These are phyloP conservation scores for Fomitopsis pulvina DNA, from an alignment of 768 basidiomycete genomes.

Conservation along the genomic window DNA sequence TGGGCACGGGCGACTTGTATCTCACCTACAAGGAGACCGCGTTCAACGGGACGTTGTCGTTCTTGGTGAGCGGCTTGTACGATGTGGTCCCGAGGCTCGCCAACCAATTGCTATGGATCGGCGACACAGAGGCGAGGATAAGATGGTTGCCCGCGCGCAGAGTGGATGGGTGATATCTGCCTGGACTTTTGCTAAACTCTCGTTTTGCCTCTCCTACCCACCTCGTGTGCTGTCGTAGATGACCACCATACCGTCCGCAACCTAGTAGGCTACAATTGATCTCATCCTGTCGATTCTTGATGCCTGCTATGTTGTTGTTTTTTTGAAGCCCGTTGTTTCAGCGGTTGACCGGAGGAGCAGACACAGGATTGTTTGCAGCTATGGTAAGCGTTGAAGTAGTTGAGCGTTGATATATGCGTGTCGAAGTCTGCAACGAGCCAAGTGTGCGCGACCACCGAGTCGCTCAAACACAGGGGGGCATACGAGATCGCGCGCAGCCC, in stretches of 20 bases:
- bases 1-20: constrained; percentile 47
- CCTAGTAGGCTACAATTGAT: background rate
- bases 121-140: constrained; percentile 25
- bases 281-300: background rate
- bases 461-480: too few relatives aligned
- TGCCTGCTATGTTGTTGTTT: too few relatives aligned
- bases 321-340: too few relatives aligned
- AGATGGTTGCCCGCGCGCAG: constrained; percentile 15
- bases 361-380: too few relatives aligned
- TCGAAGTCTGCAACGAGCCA: too few relatives aligned
- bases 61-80: constrained; percentile 16
- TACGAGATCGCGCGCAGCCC: too few relatives aligned
- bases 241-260: background rate
- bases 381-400: too few relatives aligned
- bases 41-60: constrained; percentile 43
- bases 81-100: constrained; percentile 10
- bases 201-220: background rate
- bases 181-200: constrained; percentile 20
- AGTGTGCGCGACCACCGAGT: too few relatives aligned
- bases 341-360: too few relatives aligned
- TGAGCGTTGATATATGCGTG: too few relatives aligned
- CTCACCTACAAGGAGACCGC: constrained; percentile 46
- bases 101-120: constrained; percentile 21
- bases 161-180: constrained; percentile 24
- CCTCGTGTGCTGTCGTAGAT: background rate